Base-by-base conservation (phyloP, 768 basidiomycete species). In the Termitomyces sp. region DNA sequence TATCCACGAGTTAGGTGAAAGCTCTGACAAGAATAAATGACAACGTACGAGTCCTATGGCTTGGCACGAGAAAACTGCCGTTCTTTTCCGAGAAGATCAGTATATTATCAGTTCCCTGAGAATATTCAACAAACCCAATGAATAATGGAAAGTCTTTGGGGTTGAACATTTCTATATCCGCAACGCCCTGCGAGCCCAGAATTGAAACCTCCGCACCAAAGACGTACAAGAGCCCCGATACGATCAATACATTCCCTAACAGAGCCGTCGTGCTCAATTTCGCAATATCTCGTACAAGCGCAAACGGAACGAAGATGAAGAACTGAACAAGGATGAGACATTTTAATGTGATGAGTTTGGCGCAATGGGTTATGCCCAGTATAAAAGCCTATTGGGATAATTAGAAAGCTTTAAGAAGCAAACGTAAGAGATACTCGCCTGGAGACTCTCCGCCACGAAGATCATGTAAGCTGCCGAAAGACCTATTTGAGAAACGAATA, bases 11-110 rank as follows among this genome's bases (percentile, higher is more conserved):
- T 49, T 3, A 12, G 10, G 17, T 24, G 21, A 7, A n/a, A 38
- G 10, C n/a, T 12, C 8, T 38, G 47, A n/a, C 10, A 26, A 22
- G 22, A 15, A 12, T 22, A 17, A 30, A 8, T 30, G 26, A 50
- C n/a, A 19, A 69, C 83, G 60, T 61, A 89, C 87, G 69, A 98
- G 74, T 45, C 96, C 97, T 60, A 99, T 93, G 9, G 96, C 97
- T 70, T 98, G 96, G 62, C 98, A 99, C 0, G 97, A 92, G 70
- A 98, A 98, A 28, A 98, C 95, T 2, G 97, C 96, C 22, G 96
- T 98, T 11, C 94, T 93, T 49, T 58, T 26, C 34, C 14, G 34
- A 19, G 34, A 19, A 17, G 50, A 38, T 28, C 59, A 47, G 40
- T 26, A 38, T n/a, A 49, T n/a, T 7, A 59, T 50, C 28, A 14